Evolutionary conservation across 2,329 filamentous ascomycete genomes (phyloP), one percentile per base, ranked within the genome.

Genomic region (Scytalidium lignicola): DNA sequence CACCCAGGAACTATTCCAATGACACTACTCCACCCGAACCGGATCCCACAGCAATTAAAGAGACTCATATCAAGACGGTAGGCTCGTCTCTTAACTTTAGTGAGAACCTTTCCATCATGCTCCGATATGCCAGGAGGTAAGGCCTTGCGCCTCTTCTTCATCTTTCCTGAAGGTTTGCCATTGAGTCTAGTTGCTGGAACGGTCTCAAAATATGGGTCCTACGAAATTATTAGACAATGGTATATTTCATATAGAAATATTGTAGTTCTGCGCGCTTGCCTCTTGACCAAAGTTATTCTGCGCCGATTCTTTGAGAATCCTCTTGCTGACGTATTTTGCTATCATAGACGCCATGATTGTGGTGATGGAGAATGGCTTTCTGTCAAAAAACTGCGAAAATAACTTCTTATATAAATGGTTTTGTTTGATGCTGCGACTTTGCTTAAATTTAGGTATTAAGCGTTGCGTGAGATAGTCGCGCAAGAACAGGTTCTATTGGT

Each of bases 121-220:
- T 85, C 73, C 17, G 90, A 92, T 46, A 97, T 81, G 48, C 92
- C 92, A 21, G 82, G 80, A 0, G 91, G 91, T 29, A 91, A 74
- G 19, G 89, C 87, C 70, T 95, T 95, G 72, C 87, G 89, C 64
- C 85, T 80, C 68, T 88, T 95, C 74, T 90, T 92, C 50, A 78
- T 75, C 66, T 90, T 95, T 60, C 81, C 83, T 2, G 67, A 78
- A 21, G 83, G 82, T 47, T 74, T 80, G 51, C 83, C 82, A 56
- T 82, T 71, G 40, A 87, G 73, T 54, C 82, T 79, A 8, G 86
- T 88, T 40, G 91, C 85, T 19, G 85, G 83, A 29, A 96, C 83
- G 58, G 83, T 76, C 66, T 95, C 89, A 61, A 91, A 95, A 71
- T 90, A 96, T 5, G 91, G 90, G 65, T 97, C 91, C 88, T 96